Base-by-base conservation (phyloP, 345 rosid genomes). In the Odontarrhena argentea region DNA sequence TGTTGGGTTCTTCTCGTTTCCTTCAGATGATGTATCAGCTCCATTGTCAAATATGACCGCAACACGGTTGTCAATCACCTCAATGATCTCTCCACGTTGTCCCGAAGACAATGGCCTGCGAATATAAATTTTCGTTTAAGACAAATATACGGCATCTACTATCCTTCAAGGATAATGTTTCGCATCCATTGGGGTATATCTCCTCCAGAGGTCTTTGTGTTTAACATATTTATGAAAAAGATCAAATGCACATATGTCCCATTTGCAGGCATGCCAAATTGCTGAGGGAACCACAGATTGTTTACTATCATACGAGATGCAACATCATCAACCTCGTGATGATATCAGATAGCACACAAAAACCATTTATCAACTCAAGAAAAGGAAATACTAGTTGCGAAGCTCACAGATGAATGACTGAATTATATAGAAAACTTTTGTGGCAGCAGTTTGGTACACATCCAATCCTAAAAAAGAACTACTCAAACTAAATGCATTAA, bases 61-160 rank as follows among this genome's bases (percentile, higher is more conserved):
- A 62, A 82, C 90, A 9, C 74, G 82, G 63, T 87, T 83, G 55
- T 91, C 90, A 64, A 59, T 82, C 78, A 91, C 88, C 85, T 88
- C 96, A 72, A 77, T 84, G 28, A 95, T 86, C 80, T 83, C 93
- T 60, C 99, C 99, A 37, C 83, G 80, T 71, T 88, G 97, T 71
- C 99, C 99, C 8, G 49, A 81, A 61, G 88, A 73, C 71, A 91
- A 56, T 69, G 80, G 78, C 84, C 97, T 95, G 85, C 63, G 78
- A 46, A 77, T 36, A 61, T 15, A 3, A 49, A 44, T 24, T 60
- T 61, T 32, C 35, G 38, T 58, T 55, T 35, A 50, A 48, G 44
- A 73, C 24, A 58, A 54, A 28, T 42, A 3, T 32, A 13, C n/a
- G 37, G 28, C 7, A 56, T 55, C 15, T 9, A 55, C 44, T 41